Evolutionary conservation across 345 rosid species (phyloP), one percentile per base, ranked within the genome.

Genomic region (Kernera saxatilis): DNA sequence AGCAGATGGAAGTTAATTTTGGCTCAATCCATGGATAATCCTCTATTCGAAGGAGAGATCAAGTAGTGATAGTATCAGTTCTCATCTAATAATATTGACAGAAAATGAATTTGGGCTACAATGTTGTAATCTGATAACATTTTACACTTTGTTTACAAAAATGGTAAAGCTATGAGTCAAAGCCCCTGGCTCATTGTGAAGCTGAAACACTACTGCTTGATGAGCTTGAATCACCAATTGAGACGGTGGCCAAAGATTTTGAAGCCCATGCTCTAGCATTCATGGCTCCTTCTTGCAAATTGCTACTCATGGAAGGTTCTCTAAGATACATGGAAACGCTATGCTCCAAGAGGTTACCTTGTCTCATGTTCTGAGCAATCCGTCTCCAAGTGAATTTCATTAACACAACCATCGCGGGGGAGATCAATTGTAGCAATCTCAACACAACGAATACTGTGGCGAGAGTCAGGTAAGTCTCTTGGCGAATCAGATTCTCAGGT

Each of bases 241-340:
- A 86, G 50, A 92, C 98, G 0, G 90, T 85, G 2, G 91, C 96
- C 29, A 92, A 86, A 30, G 98, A 92, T 76, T 89, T 89, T 5
- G 98, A 92, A 43, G 89, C 92, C 98, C 94, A 89, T n/a, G 89
- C 87, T 62, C 82, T 76, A 12, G 98, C 92, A 72, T 84, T 87
- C 76, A 86, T 75, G 8, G 98, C 88, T 67, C 93, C 93, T 76
- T 79, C 95, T 72, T 91, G 96, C 77, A 92, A 66, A 77, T 87
- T 87, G 59, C 89, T 85, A 76, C 86, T 87, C 84, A 80, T 85
- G 74, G 86, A 83, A 55, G 92, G 92, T 27, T 87, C 96, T 78
- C 76, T 83, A 5, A 85, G 77, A 35, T 85, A 78, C 41, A 51
- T 78, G 13, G 84, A 72, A 54, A 57, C 50, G 4, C 85, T 82